These are phyloP conservation scores for Metarhizium anisopliae DNA, from an alignment of 2,329 filamentous ascomycete genomes.

Conservation along the genomic window DNA sequence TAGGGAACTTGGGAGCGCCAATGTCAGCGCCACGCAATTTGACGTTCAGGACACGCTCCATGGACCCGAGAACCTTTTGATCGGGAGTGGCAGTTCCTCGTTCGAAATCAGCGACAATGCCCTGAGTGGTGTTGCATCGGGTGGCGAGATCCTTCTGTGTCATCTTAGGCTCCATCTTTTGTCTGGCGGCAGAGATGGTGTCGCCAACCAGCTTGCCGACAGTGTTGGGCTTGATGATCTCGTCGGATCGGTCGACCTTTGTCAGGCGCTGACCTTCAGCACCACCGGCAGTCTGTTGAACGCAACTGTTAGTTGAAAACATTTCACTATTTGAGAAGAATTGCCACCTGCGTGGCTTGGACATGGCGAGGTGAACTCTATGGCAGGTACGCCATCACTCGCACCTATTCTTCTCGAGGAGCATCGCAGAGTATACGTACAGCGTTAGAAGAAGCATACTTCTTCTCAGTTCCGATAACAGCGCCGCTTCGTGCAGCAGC, in stretches of 20 bases:
- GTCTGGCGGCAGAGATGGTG: conserved; percentile 71
- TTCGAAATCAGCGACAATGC: conserved; percentile 79
- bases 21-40: conserved; percentile 82
- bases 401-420: background rate
- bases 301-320: conserved; percentile 9
- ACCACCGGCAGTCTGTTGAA: conserved; percentile 15
- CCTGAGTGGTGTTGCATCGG: conserved; percentile 79
- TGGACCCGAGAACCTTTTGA: conserved; percentile 68
- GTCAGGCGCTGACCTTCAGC: conserved; percentile 88
- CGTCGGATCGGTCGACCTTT: conserved; percentile 94
- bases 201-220: conserved; percentile 73
- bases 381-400: background rate
- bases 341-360: background rate
- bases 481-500: conserved; percentile 76
- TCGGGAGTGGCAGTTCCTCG: conserved; percentile 68
- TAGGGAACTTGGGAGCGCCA: conserved; percentile 72
- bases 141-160: conserved; percentile 83
- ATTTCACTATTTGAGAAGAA: background rate
- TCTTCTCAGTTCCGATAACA: conserved; percentile 85
- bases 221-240: conserved; percentile 95
- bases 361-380: background rate
- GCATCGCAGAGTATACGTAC: conserved; percentile 15
- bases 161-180: conserved; percentile 85
- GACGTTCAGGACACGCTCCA: conserved; percentile 81
- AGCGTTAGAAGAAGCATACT: conserved; percentile 65